Evolutionary conservation across 2,329 filamentous ascomycete species (phyloP).

Genomic region (Hymenoscyphus scutula): DNA sequence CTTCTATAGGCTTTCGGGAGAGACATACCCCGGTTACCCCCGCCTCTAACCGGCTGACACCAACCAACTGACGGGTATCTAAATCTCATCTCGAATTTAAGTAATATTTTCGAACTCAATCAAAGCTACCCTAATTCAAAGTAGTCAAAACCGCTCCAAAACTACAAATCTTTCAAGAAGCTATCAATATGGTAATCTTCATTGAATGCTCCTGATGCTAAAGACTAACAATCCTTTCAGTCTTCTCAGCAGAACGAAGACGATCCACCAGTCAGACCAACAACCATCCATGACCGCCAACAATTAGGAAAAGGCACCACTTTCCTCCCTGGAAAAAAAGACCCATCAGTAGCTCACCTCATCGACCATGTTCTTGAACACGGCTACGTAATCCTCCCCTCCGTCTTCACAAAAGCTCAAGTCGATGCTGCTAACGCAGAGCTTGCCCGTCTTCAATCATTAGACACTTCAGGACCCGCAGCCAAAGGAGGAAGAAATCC

Average conservation of each 20-base stretch:
- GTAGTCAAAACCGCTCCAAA: not conserved
- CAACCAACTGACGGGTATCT: not conserved
- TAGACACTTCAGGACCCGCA: constrained; percentile 31
- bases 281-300: constrained; percentile 13
- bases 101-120: too few species aligned
- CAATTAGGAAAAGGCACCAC: constrained; percentile 33
- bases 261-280: not conserved
- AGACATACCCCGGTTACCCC: too few species aligned
- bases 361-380: constrained; percentile 35
- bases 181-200: not conserved
- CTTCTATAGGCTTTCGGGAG: too few species aligned
- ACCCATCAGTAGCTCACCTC: constrained; percentile 31
- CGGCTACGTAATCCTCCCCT: constrained; percentile 41
- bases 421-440: constrained; percentile 37
- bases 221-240: not conserved
- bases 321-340: constrained; percentile 32
- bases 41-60: not conserved
- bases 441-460: constrained; percentile 35
- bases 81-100: not conserved
- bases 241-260: not conserved
- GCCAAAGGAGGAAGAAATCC: constrained; percentile 37
- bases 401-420: constrained; percentile 36
- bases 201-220: not conserved
- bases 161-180: not conserved
- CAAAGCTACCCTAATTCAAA: not conserved